phyloP scores from a whole-genome alignment of 163 green algal genomes.

The Scenedesmus sp. region DNA sequence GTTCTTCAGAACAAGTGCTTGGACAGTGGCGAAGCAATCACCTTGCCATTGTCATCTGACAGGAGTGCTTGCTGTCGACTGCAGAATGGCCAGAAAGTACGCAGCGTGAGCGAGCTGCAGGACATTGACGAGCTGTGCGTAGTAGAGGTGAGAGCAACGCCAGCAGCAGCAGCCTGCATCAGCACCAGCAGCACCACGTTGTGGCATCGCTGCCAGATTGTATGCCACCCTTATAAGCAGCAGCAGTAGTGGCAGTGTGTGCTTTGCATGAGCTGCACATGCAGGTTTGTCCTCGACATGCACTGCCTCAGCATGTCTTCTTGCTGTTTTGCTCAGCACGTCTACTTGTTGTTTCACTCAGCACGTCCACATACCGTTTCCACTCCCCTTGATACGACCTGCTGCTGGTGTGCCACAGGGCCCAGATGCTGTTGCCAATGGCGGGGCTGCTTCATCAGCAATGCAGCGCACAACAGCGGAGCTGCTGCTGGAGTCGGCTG shows the following conservation, averaged over 20 bases:
- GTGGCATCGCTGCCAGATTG: not conserved
- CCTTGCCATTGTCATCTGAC: not conserved
- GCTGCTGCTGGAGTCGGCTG: conserved; percentile 8
- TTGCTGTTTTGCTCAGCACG: not conserved
- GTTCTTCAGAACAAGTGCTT: not conserved
- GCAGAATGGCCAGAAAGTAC: conserved; percentile 84
- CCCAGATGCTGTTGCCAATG: conserved; percentile 29
- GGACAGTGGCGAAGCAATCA: not conserved
- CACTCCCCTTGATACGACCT: not conserved
- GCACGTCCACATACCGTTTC: too few species aligned
- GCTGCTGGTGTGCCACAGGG: conserved; percentile 5
- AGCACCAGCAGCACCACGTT: not conserved
- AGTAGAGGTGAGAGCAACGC: conserved; percentile 72
- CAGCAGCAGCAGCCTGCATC: conserved; percentile 1
- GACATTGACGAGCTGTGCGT: conserved; percentile 95
- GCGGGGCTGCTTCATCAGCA: not conserved
- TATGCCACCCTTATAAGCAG: not conserved
- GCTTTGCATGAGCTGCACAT: not conserved
- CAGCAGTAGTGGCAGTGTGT: too few species aligned
- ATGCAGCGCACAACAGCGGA: conserved; percentile 1
- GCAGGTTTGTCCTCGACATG: not conserved
- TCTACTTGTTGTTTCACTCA: not conserved
- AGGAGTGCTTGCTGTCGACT: not conserved
- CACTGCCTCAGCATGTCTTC: not conserved
- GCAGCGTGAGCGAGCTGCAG: conserved; percentile 86